A percentile compares a stretch with the other conserved stretches of the same genome.
Evolutionary conservation across 495 filamentous ascomycete genomes (phyloP).

Genomic region (Lasiosphaeriaceae sp.): DNA sequence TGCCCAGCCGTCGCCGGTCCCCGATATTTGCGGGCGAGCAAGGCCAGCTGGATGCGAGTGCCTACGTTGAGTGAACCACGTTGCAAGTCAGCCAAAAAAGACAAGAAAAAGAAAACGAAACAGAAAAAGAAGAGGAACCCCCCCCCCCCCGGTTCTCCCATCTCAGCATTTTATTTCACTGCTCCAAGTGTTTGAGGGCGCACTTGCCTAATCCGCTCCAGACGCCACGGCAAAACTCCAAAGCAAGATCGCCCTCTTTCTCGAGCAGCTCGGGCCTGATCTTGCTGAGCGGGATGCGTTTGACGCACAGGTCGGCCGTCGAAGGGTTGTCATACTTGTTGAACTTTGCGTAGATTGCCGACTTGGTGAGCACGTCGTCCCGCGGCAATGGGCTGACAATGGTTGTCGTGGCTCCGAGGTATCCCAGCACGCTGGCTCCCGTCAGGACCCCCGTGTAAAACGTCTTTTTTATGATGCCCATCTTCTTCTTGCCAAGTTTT

Average conservation of each 20-base stretch:
- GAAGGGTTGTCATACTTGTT: slow-evolving; percentile 61
- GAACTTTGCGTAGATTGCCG: slow-evolving; percentile 49
- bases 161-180: too few species aligned
- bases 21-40: slow-evolving; percentile 60
- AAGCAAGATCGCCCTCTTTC: slow-evolving; percentile 54
- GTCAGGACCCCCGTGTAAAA: slow-evolving; percentile 41
- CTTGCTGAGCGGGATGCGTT: slow-evolving; percentile 56
- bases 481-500: slow-evolving; percentile 13
- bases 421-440: slow-evolving; percentile 32
- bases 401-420: slow-evolving; percentile 33
- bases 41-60: slow-evolving; percentile 59
- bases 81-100: not conserved
- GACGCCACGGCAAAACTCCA: slow-evolving; percentile 62
- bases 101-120: too few species aligned
- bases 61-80: slow-evolving; percentile 36
- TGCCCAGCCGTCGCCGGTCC: slow-evolving; percentile 56
- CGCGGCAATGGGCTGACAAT: slow-evolving; percentile 44
- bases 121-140: too few species aligned
- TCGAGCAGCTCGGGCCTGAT: slow-evolving; percentile 63
- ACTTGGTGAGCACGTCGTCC: slow-evolving; percentile 59
- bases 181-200: too few species aligned
- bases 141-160: too few species aligned
- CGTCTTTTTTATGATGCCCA: slow-evolving; percentile 47
- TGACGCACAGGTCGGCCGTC: slow-evolving; percentile 59
- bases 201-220: slow-evolving; percentile 62